Conservation (phyloP, 2,329 filamentous ascomycete species). For the Aureobasidium melanogenum region DNA sequence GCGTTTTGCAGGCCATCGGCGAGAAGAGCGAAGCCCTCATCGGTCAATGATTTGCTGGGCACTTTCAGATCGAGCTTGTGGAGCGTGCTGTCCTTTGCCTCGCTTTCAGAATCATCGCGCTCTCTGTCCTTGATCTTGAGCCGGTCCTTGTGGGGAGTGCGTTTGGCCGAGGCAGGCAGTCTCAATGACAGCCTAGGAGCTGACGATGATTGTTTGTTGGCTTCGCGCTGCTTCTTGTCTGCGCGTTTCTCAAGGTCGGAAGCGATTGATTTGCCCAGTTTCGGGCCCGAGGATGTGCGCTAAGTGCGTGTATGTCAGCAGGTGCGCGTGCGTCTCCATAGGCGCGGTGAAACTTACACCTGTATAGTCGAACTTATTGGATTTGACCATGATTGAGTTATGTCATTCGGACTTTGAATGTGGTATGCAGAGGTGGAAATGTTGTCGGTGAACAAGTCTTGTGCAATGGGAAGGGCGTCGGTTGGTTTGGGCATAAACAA, state of each 20-base stretch:
- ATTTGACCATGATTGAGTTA: slow-evolving; percentile 22
- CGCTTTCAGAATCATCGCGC: slow-evolving; percentile 7
- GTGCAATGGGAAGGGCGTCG: background rate
- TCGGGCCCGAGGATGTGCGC: slow-evolving; percentile 38
- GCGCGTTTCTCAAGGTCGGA: slow-evolving; percentile 33
- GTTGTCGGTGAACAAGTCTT: background rate
- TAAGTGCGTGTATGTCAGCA: slow-evolving; percentile 17
- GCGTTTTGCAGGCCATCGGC: slow-evolving; percentile 34
- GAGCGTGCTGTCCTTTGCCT: slow-evolving; percentile 12
- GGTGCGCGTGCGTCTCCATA: background rate
- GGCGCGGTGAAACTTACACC: slow-evolving; percentile 12
- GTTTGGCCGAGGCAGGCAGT: background rate
- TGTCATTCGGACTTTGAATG: background rate
- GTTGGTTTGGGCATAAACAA: background rate
- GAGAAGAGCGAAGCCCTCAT: slow-evolving; percentile 36
- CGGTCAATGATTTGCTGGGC: slow-evolving; percentile 36
- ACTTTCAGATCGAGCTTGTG: slow-evolving; percentile 37
- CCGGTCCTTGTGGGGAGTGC: slow-evolving; percentile 9
- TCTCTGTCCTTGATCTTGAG: slow-evolving; percentile 4
- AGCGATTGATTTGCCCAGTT: slow-evolving; percentile 36
- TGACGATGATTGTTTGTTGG: slow-evolving; percentile 16
- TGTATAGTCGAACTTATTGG: slow-evolving; percentile 29
- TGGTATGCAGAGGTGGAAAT: background rate
- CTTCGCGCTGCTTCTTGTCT: slow-evolving; percentile 21
- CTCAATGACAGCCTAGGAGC: slow-evolving; percentile 4